A percentile compares a stretch with the other conserved stretches of the same genome.
Evolutionary conservation across 441 rosid species (phyloP).

Genomic region (California macrophylla): DNA sequence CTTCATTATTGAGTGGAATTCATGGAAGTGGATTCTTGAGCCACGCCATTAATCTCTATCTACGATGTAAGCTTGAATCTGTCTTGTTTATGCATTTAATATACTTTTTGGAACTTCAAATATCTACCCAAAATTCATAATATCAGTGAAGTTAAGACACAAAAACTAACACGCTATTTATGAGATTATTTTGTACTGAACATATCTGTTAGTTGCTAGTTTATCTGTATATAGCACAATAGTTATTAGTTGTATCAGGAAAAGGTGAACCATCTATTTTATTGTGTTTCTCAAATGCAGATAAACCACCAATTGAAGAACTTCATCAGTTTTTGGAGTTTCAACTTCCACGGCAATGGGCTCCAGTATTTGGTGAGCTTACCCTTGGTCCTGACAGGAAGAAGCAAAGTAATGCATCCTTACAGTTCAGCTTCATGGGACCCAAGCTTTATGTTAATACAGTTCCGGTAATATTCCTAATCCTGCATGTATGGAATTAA

Average conservation of each 20-base stretch:
- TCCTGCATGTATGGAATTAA: not conserved
- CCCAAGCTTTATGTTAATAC: conserved; percentile 89
- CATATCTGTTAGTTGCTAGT: not conserved
- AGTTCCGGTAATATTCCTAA: conserved; percentile 39
- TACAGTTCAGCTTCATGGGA: conserved; percentile 82
- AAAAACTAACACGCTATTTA: not conserved
- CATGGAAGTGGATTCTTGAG: conserved; percentile 88
- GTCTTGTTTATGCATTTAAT: not conserved
- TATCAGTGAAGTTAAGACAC: not conserved
- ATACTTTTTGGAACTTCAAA: not conserved
- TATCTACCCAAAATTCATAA: not conserved
- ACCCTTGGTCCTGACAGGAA: conserved; percentile 86
- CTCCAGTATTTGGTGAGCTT: conserved; percentile 84
- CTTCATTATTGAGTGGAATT: conserved; percentile 82
- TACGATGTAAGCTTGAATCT: conserved; percentile 59
- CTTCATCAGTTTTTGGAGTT: conserved; percentile 88
- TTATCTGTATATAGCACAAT: not conserved
- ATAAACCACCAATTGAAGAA: conserved; percentile 92
- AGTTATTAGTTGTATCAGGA: not conserved
- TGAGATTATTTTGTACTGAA: not conserved
- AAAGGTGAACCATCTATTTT: not conserved
- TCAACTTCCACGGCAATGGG: conserved; percentile 97
- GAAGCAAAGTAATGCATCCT: conserved; percentile 54
- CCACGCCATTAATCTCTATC: conserved; percentile 91
- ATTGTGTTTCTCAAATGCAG: conserved; percentile 23